Base-by-base conservation (phyloP, 2,329 filamentous ascomycete genomes). In the Fusarium metavorans region DNA sequence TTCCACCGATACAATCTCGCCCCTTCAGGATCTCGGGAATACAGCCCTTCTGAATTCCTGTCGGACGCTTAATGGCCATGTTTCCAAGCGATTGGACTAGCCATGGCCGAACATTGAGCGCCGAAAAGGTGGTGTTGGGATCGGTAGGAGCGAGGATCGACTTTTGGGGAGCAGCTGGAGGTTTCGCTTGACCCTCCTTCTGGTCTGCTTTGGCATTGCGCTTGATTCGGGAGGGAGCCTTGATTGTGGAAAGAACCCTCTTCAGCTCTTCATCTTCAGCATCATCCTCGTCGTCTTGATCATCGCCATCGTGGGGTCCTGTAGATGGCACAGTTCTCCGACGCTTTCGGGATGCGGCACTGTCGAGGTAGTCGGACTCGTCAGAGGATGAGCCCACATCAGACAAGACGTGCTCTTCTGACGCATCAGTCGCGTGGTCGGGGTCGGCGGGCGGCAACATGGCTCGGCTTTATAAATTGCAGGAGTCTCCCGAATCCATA, bases 21-120 rank as follows among this genome's bases (percentile, higher is more conserved):
- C 97, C 97, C 77, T 94, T 92, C 37, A 99, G 83, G 69, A 98
- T 98, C 81, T 97, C 93, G 2, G 96, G 95, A 79, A 99, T 98
- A 81, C 94, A 97, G 62, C 92, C 92, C 79, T 93, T 94, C 79
- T 99, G 97, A 86, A 99, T 98, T 18, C 93, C 93, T 0, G 97
- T 99, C 0, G 97, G 97, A 67, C 92, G 88, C 80, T 91, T 94
- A 81, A 99, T 98, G 34, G 95, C 94, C 89, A 91, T 90, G 79
- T 90, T 91, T 64, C 84, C 83, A 54, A 99, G 87, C 1, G 96
- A 96, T 70, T 92, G 90, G 2, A 97, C 92, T 5, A 99, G 91
- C 97, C 97, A 99, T 81, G 94, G 94, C 41, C 91, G 89, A 52
- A 98, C 92, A 60, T 90, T 87, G 61, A 98, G 85, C 13, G 91